A percentile compares a stretch with the other conserved stretches of the same genome.
phyloP scores from a whole-genome alignment of 345 rosid species.

The Citrus australasica region DNA sequence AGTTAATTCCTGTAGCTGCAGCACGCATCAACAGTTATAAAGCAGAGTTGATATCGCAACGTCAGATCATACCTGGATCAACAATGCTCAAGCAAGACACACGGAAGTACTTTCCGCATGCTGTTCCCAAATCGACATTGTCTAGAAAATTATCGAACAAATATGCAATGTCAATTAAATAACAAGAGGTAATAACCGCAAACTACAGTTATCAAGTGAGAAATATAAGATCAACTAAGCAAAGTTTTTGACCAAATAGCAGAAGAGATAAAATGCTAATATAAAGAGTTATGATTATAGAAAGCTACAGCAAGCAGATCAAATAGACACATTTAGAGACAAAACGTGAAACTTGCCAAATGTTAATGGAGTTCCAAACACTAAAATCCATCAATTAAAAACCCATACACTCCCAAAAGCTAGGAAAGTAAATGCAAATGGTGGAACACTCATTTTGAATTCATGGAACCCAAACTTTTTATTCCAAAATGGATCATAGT shows the following conservation, averaged over 20 bases:
- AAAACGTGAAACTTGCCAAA: too few relatives aligned
- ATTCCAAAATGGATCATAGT: background rate
- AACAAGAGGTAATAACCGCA: background rate
- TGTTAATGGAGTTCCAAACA: background rate
- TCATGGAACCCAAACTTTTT: background rate
- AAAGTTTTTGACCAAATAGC: background rate
- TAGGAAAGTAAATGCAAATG: background rate
- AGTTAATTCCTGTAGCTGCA: background rate
- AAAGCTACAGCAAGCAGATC: background rate
- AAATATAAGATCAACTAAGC: background rate
- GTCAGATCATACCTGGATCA: conserved; percentile 42
- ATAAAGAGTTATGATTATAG: too few relatives aligned
- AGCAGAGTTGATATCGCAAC: background rate
- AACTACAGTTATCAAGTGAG: background rate
- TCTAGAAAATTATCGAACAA: conserved; percentile 21
- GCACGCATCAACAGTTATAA: background rate
- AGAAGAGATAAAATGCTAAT: background rate
- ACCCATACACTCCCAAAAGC: background rate
- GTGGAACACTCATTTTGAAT: background rate
- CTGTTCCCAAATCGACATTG: conserved; percentile 75
- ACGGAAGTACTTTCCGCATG: conserved; percentile 76
- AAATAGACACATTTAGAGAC: background rate
- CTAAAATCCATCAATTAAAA: background rate
- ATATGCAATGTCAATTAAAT: background rate
- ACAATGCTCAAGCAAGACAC: conserved; percentile 72